Conservation (phyloP, 2,329 filamentous ascomycete species). For the Penicillium hordei region DNA sequence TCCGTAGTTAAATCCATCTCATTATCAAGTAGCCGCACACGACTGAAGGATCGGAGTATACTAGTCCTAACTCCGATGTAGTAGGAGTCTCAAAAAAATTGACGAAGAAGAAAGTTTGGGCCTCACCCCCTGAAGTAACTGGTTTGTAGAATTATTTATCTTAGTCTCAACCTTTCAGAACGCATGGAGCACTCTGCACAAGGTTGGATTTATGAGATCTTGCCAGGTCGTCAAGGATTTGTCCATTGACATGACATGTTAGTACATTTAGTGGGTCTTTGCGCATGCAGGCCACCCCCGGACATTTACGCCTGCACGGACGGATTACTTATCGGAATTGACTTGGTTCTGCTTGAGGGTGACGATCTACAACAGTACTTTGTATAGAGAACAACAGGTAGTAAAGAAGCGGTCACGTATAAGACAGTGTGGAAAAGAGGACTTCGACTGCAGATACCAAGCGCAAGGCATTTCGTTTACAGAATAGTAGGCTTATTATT, state of each 20-base stretch:
- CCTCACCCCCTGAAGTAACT: conserved; percentile 1
- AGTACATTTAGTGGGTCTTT: conserved; percentile 9
- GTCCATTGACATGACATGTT: conserved; percentile 3
- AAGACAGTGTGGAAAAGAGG: not conserved
- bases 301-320: conserved; percentile 8
- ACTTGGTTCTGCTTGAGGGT: not conserved
- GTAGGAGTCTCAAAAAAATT: not conserved
- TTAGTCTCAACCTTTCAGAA: not conserved
- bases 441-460: not conserved
- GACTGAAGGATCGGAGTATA: not conserved
- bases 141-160: not conserved
- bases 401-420: conserved; percentile 7
- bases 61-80: not conserved
- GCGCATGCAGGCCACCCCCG: conserved; percentile 6
- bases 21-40: not conserved
- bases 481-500: not conserved
- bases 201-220: not conserved
- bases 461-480: not conserved
- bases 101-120: not conserved
- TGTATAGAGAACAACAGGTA: not conserved
- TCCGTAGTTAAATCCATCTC: not conserved
- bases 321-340: not conserved
- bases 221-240: conserved; percentile 3
- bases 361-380: not conserved
- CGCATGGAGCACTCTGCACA: not conserved